Evolutionary conservation across 163 green algal species (phyloP).

Genomic region (Trebouxia gelatinosa): DNA sequence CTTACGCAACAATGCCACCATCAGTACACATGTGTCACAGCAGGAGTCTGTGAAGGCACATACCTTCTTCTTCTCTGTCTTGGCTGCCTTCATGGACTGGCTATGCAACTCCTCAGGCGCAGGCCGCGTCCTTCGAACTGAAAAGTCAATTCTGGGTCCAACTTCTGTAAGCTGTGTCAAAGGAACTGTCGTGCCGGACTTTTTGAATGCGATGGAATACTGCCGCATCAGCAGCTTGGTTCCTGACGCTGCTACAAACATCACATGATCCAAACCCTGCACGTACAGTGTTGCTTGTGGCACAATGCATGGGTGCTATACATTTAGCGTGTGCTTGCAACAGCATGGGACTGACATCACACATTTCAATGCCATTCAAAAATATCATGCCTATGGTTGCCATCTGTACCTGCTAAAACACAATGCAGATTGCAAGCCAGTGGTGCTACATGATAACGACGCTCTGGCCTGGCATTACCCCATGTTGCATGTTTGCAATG

Average conservation of each 20-base stretch:
- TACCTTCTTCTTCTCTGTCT: slow-evolving; percentile 87
- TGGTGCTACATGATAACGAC: too few species aligned
- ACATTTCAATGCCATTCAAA: too few species aligned
- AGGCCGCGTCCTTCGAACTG: slow-evolving; percentile 63
- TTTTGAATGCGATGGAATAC: slow-evolving; percentile 89
- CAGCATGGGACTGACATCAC: too few species aligned
- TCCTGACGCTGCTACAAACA: slow-evolving; percentile 67
- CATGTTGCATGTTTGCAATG: too few species aligned
- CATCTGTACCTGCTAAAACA: too few species aligned
- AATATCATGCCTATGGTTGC: too few species aligned
- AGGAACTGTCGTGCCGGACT: slow-evolving; percentile 64
- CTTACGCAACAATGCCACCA: too few species aligned
- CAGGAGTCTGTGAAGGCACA: background rate
- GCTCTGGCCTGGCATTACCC: too few species aligned
- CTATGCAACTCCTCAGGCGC: slow-evolving; percentile 79
- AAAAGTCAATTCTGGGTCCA: slow-evolving; percentile 81
- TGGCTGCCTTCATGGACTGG: slow-evolving; percentile 79
- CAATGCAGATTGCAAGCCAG: too few species aligned
- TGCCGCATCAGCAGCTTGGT: slow-evolving; percentile 78
- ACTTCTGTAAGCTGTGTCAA: slow-evolving; percentile 78
- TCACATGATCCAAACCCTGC: slow-evolving; percentile 79
- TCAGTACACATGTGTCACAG: background rate
- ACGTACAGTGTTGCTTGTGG: too few species aligned
- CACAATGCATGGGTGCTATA: too few species aligned
- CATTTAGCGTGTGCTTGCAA: too few species aligned